Percentiles rank a stretch among this genome's conserved stretches.
Conservation (phyloP, 306 rosid genomes). For the Ochetophila trinervis region DNA sequence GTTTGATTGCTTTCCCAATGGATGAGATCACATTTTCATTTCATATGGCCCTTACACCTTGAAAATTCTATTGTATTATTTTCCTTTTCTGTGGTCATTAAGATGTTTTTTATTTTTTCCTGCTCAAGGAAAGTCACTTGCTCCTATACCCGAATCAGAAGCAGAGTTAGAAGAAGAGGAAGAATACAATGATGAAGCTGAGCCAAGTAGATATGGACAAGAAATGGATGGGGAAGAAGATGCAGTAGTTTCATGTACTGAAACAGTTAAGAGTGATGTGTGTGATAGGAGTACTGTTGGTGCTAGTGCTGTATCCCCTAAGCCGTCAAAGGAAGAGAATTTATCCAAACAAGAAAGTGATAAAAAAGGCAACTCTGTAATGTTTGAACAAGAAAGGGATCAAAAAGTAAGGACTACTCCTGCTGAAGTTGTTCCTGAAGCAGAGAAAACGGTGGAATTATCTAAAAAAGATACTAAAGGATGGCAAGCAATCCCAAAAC, state of each 20-base stretch:
- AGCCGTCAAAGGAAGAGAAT: conserved; percentile 28
- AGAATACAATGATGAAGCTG: conserved; percentile 40
- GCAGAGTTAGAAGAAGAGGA: conserved; percentile 78
- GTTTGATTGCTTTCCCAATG: background rate
- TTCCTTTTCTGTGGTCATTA: background rate
- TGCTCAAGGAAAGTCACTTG: conserved; percentile 97
- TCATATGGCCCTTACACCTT: no score
- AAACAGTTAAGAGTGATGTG: conserved; percentile 32
- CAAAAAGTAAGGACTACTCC: conserved; percentile 27
- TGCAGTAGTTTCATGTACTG: conserved; percentile 20
- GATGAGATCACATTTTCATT: no score
- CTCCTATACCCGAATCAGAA: conserved; percentile 94
- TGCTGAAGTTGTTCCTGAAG: conserved; percentile 33
- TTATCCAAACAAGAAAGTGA: conserved; percentile 39
- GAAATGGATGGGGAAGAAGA: conserved; percentile 33
- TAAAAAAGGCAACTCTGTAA: no score
- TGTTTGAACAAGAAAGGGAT: no score
- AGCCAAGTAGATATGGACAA: conserved; percentile 24
- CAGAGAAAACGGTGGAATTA: conserved; percentile 26
- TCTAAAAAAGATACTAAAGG: conserved; percentile 53
- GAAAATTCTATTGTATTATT: background rate
- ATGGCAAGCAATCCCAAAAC: conserved; percentile 94
- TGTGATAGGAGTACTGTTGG: conserved; percentile 25
- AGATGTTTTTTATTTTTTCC: conserved; percentile 36
- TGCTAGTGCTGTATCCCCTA: conserved; percentile 23